Conservation (phyloP, 2,329 filamentous ascomycete genomes). For the Bretziella fagacearum region DNA sequence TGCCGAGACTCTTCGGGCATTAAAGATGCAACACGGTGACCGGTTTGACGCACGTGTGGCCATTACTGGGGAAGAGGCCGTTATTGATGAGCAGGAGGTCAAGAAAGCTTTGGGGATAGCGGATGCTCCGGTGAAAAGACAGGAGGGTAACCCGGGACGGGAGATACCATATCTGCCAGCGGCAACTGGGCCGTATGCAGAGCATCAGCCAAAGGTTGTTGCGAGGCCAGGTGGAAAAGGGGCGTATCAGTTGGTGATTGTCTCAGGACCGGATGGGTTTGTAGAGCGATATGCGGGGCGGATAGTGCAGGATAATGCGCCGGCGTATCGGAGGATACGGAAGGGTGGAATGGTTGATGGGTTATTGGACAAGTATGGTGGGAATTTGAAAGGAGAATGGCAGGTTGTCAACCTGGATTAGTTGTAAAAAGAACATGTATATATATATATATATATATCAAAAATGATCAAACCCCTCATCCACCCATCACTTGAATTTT, state of each 20-base stretch:
- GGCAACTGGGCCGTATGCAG: constrained; percentile 17
- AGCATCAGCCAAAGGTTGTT: constrained; percentile 13
- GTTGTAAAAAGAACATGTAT: not conserved
- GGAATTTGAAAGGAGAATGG: constrained; percentile 7
- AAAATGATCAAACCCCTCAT: no score
- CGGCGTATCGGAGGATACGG: constrained; percentile 11
- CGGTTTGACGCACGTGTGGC: constrained; percentile 54
- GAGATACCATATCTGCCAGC: constrained; percentile 18
- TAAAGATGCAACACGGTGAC: constrained; percentile 41
- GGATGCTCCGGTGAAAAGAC: not conserved
- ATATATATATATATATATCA: not conserved
- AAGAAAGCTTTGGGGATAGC: constrained; percentile 19
- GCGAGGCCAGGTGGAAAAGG: constrained; percentile 16
- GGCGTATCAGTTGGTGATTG: constrained; percentile 52
- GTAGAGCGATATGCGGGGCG: constrained; percentile 59
- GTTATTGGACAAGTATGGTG: constrained; percentile 9
- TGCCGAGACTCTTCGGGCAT: constrained; percentile 41
- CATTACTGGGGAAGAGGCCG: constrained; percentile 61
- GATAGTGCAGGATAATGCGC: constrained; percentile 11
- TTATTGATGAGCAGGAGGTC: constrained; percentile 41
- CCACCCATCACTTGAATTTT: no score
- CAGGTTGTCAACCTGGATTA: constrained; percentile 14
- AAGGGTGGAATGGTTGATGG: constrained; percentile 13
- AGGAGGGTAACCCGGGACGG: constrained; percentile 17
- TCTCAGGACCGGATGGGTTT: constrained; percentile 87